A percentile compares a stretch with the other conserved stretches of the same genome.
Evolutionary conservation across 73 alveolate species (phyloP).

Genomic region (Effrenium voratum): DNA sequence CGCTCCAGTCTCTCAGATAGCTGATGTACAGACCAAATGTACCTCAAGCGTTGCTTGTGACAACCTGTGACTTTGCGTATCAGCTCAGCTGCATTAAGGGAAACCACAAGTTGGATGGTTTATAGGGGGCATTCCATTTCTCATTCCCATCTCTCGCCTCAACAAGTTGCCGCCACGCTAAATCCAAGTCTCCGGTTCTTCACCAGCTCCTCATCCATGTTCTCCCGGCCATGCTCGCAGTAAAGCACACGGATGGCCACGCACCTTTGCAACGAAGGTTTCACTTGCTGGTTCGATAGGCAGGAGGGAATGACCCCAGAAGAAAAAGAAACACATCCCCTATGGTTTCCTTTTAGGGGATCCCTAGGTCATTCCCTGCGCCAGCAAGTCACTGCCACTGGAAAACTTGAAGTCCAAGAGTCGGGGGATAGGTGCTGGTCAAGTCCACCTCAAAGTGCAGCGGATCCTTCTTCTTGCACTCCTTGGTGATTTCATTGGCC

Average conservation of each 20-base stretch:
- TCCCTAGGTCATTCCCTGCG: too few species aligned
- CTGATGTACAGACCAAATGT: conserved; percentile 80
- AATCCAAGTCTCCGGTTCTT: conserved; percentile 59
- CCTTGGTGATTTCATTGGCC: conserved; percentile 79
- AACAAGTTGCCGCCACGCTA: too few species aligned
- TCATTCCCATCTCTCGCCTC: too few species aligned
- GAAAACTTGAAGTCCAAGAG: neutral
- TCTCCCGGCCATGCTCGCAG: conserved; percentile 61
- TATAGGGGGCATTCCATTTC: too few species aligned
- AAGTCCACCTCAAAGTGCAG: conserved; percentile 79
- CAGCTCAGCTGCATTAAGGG: too few species aligned
- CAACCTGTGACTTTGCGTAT: neutral
- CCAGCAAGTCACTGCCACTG: too few species aligned
- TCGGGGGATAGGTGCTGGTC: conserved; percentile 90
- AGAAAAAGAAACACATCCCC: too few species aligned
- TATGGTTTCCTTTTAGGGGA: too few species aligned
- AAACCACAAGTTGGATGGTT: neutral
- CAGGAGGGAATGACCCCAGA: too few species aligned
- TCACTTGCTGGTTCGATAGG: too few species aligned
- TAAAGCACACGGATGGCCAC: conserved; percentile 85
- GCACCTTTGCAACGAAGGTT: conserved; percentile 12
- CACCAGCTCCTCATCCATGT: conserved; percentile 68
- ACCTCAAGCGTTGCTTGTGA: neutral
- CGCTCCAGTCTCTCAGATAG: conserved; percentile 73
- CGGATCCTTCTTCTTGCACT: neutral